Evolutionary conservation across 768 basidiomycete species (phyloP).

Genomic region (Tylopilus plumbeoviolaceoides): DNA sequence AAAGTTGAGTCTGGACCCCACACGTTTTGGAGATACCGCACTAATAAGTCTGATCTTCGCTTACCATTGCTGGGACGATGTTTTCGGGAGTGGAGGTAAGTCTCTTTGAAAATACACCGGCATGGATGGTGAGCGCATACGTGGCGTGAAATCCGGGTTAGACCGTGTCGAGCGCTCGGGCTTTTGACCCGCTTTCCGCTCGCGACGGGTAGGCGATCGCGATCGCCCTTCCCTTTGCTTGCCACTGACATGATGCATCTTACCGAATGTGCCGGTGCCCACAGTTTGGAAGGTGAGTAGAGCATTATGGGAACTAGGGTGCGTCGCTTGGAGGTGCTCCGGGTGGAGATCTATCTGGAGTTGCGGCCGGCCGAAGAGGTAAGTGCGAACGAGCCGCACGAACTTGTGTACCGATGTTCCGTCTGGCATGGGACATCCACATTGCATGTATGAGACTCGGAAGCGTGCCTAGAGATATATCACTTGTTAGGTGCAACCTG

Average conservation of each 20-base stretch:
- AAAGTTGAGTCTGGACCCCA: neutral
- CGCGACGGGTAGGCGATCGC: neutral
- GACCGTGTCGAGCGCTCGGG: neutral
- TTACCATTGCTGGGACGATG: neutral
- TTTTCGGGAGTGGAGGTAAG: neutral
- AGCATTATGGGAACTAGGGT: conserved; percentile 53
- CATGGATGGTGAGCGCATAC: neutral
- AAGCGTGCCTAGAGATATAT: conserved; percentile 37
- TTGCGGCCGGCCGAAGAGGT: conserved; percentile 18
- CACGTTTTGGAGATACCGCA: neutral
- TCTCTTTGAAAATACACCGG: neutral
- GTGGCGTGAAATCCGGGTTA: neutral
- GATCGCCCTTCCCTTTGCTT: neutral
- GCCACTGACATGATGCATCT: neutral
- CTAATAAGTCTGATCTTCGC: too few species aligned
- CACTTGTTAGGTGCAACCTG: neutral
- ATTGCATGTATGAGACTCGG: conserved; percentile 50
- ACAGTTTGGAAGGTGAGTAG: conserved; percentile 34
- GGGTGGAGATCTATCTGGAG: conserved; percentile 32
- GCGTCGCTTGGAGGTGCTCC: conserved; percentile 46
- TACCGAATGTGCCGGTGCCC: conserved; percentile 19
- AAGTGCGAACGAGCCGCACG: conserved; percentile 29
- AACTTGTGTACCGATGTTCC: conserved; percentile 42
- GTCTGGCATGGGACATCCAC: conserved; percentile 53
- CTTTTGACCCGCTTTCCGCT: neutral